Base-by-base conservation (phyloP, 306 rosid species). In the Carpinus viminea region DNA sequence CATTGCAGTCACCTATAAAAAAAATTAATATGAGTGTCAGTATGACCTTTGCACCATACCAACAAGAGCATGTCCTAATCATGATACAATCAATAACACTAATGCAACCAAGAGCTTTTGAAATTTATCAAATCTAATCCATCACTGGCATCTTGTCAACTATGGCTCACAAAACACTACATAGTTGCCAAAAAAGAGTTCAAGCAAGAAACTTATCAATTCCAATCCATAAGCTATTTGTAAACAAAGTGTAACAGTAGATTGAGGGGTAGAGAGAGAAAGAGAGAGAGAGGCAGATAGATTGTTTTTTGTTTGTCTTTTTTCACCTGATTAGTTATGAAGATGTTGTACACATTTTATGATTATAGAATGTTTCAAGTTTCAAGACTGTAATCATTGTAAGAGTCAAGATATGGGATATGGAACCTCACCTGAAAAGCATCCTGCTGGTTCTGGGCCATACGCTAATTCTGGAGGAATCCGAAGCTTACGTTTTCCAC, bases 371-470 rank as follows among this genome's bases (percentile, higher is more conserved):
- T 28, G 65, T 77, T 57, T 72, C 52, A 74, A 11, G 38, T 83
- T 76, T 17, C 50, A 57, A 46, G 74, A 56, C 64, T 68, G 7
- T 71, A 83, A 68, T 75, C 45, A 57, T 24, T 53, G 45, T 20
- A 46, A 26, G 73, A 50, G 28, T 75, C 26, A 52, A 38, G 21
- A 73, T 54, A 28, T 15, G 45, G 66, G 17, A 82, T 56, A 61
- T 46, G 46, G 64, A 83, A 75, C 45, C 76, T 68, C 81, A 93
- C 99, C 98, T 86, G 96, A 89, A 86, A 93, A 96, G 85, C 98
- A 96, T 20, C 98, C 97, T 1, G 91, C 99, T 72, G 99, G 99
- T 86, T 96, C 99, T 70, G 99, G 98, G 34, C 99, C 99, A 84
- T 95, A 95, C 26, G 97, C 98, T 76, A 95, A 93, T 45, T 83